phyloP scores from a whole-genome alignment of 805 yeast genomes.

The Pichia cephalocereana region DNA sequence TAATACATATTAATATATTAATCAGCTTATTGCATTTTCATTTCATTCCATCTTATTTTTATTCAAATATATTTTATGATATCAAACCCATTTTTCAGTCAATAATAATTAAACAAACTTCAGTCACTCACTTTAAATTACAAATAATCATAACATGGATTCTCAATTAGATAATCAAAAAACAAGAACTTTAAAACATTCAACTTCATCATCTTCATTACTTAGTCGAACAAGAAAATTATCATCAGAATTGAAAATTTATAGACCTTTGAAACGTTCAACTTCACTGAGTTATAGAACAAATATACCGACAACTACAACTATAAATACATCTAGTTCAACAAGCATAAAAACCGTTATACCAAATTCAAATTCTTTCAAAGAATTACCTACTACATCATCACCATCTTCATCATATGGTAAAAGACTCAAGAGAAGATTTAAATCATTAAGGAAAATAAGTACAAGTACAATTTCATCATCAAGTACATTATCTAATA shows the following conservation, averaged over 20 bases:
- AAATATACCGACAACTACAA: no score
- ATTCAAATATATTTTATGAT: no score
- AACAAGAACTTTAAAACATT: neutral
- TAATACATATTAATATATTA: no score
- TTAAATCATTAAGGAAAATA: slow-evolving; percentile 1
- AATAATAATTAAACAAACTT: neutral
- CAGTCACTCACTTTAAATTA: neutral
- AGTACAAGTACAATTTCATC: neutral
- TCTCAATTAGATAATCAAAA: neutral
- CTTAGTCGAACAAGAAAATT: slow-evolving; percentile 7
- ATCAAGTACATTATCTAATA: neutral
- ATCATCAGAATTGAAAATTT: slow-evolving; percentile 6
- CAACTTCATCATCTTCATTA: slow-evolving; percentile 5
- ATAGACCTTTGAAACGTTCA: slow-evolving; percentile 23
- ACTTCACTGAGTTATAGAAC: slow-evolving; percentile 19
- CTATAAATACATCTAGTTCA: neutral
- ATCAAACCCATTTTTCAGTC: no score
- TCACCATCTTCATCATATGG: slow-evolving; percentile 7
- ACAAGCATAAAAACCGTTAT: slow-evolving; percentile 12
- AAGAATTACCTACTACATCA: slow-evolving; percentile 4
- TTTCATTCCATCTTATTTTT: no score
- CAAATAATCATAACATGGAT: no score
- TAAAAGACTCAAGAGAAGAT: slow-evolving; percentile 1
- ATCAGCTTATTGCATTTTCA: no score
- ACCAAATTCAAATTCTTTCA: neutral